These are phyloP conservation scores for Ambrosiella xylebori DNA, from an alignment of 2,329 filamentous ascomycete species.

Conservation along the genomic window DNA sequence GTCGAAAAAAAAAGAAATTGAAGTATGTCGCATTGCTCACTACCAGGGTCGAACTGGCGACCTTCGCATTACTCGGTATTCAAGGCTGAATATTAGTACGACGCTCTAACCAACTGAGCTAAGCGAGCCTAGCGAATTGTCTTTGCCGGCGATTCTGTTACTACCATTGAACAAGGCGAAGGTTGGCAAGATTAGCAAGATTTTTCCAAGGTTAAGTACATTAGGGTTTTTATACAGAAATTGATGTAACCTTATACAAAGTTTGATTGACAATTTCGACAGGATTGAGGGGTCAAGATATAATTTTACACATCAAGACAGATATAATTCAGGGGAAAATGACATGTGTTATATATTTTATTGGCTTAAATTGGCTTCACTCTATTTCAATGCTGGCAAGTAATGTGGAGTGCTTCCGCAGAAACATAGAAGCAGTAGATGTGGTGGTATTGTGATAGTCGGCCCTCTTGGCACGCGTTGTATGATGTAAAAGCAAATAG, in stretches of 20 bases:
- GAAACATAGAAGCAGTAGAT: neutral
- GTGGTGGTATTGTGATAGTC: neutral
- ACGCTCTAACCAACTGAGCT: constrained; percentile 3
- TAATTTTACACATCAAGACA: neutral
- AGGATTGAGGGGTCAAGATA: neutral
- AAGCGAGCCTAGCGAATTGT: neutral
- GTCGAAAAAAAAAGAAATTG: neutral
- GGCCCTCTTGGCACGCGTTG: neutral
- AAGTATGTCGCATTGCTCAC: neutral
- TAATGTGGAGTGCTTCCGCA: neutral
- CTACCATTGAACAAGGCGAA: neutral
- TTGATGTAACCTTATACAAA: neutral
- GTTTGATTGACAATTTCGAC: neutral
- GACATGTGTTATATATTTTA: neutral
- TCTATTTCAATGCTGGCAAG: neutral
- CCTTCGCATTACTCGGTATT: constrained; percentile 1
- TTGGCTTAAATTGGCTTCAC: neutral
- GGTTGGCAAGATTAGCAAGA: neutral
- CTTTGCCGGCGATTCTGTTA: neutral
- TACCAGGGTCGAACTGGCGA: constrained; percentile 2
- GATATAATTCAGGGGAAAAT: too few species aligned
- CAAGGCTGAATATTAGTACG: constrained; percentile 1
- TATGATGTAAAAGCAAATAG: neutral
- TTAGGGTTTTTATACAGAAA: neutral
- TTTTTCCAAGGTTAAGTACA: neutral